These are phyloP conservation scores for Thielaviopsis euricoi DNA, from an alignment of 2,329 filamentous ascomycete genomes.

Conservation along the genomic window DNA sequence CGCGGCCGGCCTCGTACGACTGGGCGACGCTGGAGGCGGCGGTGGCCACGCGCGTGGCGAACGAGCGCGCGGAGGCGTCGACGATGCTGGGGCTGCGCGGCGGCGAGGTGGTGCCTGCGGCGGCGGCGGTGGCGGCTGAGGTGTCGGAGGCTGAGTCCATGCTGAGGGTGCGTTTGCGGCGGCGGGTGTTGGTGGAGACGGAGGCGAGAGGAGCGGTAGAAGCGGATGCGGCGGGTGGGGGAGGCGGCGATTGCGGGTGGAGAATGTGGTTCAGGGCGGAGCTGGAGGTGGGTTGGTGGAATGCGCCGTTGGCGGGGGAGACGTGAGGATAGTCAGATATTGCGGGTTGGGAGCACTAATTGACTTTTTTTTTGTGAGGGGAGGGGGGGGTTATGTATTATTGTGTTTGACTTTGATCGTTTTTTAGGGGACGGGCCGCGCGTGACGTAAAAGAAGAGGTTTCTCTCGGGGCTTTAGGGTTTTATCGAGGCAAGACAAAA, in stretches of 20 bases:
- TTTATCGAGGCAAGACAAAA: no score
- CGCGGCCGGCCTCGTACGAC: not conserved
- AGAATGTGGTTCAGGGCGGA: not conserved
- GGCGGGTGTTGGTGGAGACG: not conserved
- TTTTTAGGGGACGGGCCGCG: no score
- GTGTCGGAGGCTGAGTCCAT: not conserved
- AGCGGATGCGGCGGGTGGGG: not conserved
- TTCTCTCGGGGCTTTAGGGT: no score
- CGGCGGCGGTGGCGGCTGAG: not conserved
- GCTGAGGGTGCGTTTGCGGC: not conserved
- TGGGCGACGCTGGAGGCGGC: not conserved
- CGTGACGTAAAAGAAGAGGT: no score
- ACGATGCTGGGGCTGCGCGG: conserved; percentile 25
- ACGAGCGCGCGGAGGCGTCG: conserved; percentile 35
- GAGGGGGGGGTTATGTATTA: no score
- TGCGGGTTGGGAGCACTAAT: no score
- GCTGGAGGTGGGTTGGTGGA: not conserved
- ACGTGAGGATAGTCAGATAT: not conserved
- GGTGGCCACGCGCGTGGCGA: conserved; percentile 29
- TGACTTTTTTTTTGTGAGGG: no score
- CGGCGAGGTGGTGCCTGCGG: no score
- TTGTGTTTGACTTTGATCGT: no score
- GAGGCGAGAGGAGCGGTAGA: no score
- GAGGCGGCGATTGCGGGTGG: not conserved
- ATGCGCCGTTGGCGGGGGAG: not conserved